These are phyloP conservation scores for Geum urbanum DNA, from an alignment of 306 rosid genomes.

Conservation along the genomic window DNA sequence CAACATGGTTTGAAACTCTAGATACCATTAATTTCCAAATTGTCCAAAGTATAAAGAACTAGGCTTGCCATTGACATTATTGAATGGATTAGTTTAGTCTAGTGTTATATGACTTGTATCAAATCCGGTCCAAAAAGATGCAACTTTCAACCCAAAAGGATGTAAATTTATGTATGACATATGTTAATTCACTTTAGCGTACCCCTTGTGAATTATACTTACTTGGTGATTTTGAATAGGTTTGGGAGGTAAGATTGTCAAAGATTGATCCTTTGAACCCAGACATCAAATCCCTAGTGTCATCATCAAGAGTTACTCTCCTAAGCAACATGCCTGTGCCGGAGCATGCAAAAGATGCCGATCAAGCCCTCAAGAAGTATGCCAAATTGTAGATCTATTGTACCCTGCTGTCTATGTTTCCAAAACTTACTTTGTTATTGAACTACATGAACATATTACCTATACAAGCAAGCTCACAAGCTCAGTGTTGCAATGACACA, in stretches of 20 bases:
- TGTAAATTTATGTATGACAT: neutral
- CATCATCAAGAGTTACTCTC: slow-evolving; percentile 76
- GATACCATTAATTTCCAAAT: too few species aligned
- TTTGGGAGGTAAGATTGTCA: slow-evolving; percentile 75
- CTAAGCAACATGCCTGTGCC: slow-evolving; percentile 70
- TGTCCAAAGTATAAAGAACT: too few species aligned
- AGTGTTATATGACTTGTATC: too few species aligned
- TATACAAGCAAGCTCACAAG: neutral
- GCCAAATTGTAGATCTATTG: slow-evolving; percentile 1
- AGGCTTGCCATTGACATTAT: too few species aligned
- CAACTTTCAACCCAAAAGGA: too few species aligned
- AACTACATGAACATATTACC: neutral
- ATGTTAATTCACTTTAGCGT: neutral
- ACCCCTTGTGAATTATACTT: neutral
- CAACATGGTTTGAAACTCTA: too few species aligned
- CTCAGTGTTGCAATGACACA: neutral
- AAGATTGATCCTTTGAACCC: slow-evolving; percentile 61
- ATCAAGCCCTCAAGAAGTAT: slow-evolving; percentile 39
- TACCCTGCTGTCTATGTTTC: neutral
- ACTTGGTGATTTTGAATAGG: slow-evolving; percentile 31
- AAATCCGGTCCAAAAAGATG: too few species aligned
- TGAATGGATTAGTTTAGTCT: too few species aligned
- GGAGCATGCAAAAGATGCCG: slow-evolving; percentile 53
- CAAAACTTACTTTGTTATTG: neutral
- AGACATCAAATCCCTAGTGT: slow-evolving; percentile 38